A percentile compares a stretch with the other conserved stretches of the same genome.
phyloP scores from a whole-genome alignment of 2,329 filamentous ascomycete species.

The Alternaria brassicicola region DNA sequence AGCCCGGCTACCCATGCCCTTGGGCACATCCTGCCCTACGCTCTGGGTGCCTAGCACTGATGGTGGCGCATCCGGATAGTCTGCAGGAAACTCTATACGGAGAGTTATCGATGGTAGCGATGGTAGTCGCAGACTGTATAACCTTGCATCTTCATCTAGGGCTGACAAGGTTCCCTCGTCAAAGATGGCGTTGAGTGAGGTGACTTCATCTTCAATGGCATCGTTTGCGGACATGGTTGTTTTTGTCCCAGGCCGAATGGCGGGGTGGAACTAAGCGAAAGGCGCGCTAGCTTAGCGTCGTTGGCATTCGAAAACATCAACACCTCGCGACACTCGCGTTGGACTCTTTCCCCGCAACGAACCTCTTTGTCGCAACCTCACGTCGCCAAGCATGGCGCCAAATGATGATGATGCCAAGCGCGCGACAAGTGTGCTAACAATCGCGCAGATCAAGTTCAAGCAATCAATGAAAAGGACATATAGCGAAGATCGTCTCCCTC shows the following conservation, averaged over 20 bases:
- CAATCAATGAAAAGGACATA: slow-evolving; percentile 34
- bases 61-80: slow-evolving; percentile 78
- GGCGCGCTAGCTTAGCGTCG: slow-evolving; percentile 18
- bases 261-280: slow-evolving; percentile 16
- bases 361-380: slow-evolving; percentile 8
- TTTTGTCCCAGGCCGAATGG: slow-evolving; percentile 17
- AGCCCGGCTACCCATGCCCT: slow-evolving; percentile 74
- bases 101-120: slow-evolving; percentile 61
- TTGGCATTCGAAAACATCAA: slow-evolving; percentile 16
- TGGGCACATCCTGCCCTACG: slow-evolving; percentile 69
- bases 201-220: slow-evolving; percentile 72
- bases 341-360: slow-evolving; percentile 5
- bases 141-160: slow-evolving; percentile 33
- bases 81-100: slow-evolving; percentile 69
- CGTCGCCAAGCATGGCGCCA: slow-evolving; percentile 25
- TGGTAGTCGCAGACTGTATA: slow-evolving; percentile 67
- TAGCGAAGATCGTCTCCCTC: slow-evolving; percentile 20
- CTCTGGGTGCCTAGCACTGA: slow-evolving; percentile 78
- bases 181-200: slow-evolving; percentile 86
- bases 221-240: slow-evolving; percentile 39
- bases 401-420: slow-evolving; percentile 32
- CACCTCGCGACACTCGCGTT: not conserved
- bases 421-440: slow-evolving; percentile 30
- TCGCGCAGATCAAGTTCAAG: slow-evolving; percentile 40
- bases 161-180: slow-evolving; percentile 65